Conservation (phyloP, 768 basidiomycete genomes). For the Phlebiopsis gigantea region DNA sequence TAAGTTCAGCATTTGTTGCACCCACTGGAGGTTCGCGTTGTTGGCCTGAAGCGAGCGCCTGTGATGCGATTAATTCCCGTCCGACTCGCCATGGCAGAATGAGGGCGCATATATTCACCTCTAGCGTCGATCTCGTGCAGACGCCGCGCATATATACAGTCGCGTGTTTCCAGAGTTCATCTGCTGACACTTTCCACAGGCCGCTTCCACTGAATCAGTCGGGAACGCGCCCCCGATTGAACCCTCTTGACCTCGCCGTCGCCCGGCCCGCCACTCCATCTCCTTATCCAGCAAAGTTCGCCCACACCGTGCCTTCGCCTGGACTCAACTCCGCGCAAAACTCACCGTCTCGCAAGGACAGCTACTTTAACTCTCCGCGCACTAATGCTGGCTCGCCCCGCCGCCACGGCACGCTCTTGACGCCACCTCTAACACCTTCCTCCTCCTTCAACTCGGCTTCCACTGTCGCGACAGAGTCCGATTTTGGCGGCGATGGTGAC, state of each 20-base stretch:
- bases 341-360: constrained; percentile 11
- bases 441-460: constrained; percentile 41
- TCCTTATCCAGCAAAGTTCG: not conserved
- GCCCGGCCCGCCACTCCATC: constrained; percentile 15
- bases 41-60: too few relatives aligned
- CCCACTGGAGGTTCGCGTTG: too few relatives aligned
- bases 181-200: not conserved
- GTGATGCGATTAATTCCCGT: too few relatives aligned
- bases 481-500: constrained; percentile 16
- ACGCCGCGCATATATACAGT: not conserved
- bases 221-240: constrained; percentile 25
- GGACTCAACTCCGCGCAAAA: constrained; percentile 13
- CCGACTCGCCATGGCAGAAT: too few relatives aligned
- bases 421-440: constrained; percentile 69
- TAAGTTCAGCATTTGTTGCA: constrained; percentile 22
- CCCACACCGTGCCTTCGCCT: not conserved
- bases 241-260: constrained; percentile 30
- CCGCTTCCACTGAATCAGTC: constrained; percentile 17
- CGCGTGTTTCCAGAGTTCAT: not conserved
- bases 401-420: constrained; percentile 33
- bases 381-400: constrained; percentile 9
- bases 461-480: constrained; percentile 26
- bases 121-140: not conserved
- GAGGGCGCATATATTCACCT: not conserved
- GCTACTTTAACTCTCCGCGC: constrained; percentile 6